Conservation (phyloP, 306 rosid species). For the Gleditsia sinensis region DNA sequence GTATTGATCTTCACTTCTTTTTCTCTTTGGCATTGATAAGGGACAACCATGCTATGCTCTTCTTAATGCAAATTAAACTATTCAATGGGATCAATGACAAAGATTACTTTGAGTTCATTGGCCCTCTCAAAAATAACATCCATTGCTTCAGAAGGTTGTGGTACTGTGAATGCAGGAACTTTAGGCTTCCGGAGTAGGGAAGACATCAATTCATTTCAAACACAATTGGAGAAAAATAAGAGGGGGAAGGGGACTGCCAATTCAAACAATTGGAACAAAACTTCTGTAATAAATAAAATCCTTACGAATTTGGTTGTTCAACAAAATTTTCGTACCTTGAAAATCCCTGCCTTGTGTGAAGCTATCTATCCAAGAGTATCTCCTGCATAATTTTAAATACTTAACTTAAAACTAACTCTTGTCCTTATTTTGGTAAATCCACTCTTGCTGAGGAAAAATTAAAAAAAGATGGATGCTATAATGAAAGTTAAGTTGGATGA, state of each 20-base stretch:
- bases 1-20: conserved; percentile 1
- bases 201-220: conserved; percentile 55
- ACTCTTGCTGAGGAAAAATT: conserved; percentile 10
- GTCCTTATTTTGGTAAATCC: neutral
- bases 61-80: neutral
- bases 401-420: neutral
- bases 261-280: conserved; percentile 30
- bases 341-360: conserved; percentile 79
- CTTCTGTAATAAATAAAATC: conserved; percentile 29
- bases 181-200: conserved; percentile 67
- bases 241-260: conserved; percentile 22
- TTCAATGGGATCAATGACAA: conserved; percentile 29
- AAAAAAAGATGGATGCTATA: neutral
- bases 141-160: conserved; percentile 84
- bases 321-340: conserved; percentile 56
- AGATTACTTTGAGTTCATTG: conserved; percentile 55
- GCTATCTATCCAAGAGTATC: conserved; percentile 66
- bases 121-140: conserved; percentile 66
- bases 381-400: conserved; percentile 49
- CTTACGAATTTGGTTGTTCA: conserved; percentile 32
- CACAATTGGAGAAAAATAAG: conserved; percentile 42
- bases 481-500: conserved; percentile 21
- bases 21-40: neutral
- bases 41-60: neutral
- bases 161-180: conserved; percentile 77